phyloP scores from a whole-genome alignment of 2,329 filamentous ascomycete genomes.

The Fusarium ramigenum region DNA sequence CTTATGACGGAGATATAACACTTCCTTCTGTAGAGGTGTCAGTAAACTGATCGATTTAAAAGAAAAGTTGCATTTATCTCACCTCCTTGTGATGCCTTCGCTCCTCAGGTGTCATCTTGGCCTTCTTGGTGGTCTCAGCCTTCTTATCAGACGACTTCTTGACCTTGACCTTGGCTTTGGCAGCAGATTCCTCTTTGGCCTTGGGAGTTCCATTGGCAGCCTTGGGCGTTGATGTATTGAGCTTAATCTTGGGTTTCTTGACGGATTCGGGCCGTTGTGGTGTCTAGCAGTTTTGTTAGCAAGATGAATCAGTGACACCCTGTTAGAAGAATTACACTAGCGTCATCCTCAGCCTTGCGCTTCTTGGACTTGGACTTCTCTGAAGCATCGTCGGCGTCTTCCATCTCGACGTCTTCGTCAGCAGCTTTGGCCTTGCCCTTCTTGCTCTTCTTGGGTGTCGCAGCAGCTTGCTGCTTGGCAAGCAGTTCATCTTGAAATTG shows the following conservation, averaged over 20 bases:
- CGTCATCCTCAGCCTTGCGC: constrained; percentile 87
- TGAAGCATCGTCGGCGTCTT: constrained; percentile 64
- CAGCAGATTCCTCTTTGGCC: constrained; percentile 60
- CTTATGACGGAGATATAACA: constrained; percentile 93
- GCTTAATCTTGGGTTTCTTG: constrained; percentile 75
- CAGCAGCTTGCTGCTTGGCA: constrained; percentile 55
- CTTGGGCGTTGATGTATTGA: constrained; percentile 58
- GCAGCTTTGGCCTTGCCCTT: constrained; percentile 61
- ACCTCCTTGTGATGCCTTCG: constrained; percentile 68
- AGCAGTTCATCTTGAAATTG: constrained; percentile 73
- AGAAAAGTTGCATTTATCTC: constrained; percentile 36
- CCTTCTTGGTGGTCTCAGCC: constrained; percentile 62
- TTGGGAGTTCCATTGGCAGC: constrained; percentile 51
- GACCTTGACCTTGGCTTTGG: constrained; percentile 63
- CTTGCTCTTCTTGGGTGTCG: constrained; percentile 54
- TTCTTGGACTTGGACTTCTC: constrained; percentile 76
- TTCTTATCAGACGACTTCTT: constrained; percentile 70
- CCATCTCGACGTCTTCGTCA: constrained; percentile 69
- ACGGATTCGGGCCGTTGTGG: constrained; percentile 69
- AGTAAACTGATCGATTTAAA: constrained; percentile 38
- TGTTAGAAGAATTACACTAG: constrained; percentile 53
- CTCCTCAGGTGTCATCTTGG: constrained; percentile 67
- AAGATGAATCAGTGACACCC: not conserved
- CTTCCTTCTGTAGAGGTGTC: constrained; percentile 67
- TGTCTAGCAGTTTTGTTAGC: constrained; percentile 53